These are phyloP conservation scores for Myriosclerotinia scirpicola DNA, from an alignment of 2,329 filamentous ascomycete species.

Conservation along the genomic window DNA sequence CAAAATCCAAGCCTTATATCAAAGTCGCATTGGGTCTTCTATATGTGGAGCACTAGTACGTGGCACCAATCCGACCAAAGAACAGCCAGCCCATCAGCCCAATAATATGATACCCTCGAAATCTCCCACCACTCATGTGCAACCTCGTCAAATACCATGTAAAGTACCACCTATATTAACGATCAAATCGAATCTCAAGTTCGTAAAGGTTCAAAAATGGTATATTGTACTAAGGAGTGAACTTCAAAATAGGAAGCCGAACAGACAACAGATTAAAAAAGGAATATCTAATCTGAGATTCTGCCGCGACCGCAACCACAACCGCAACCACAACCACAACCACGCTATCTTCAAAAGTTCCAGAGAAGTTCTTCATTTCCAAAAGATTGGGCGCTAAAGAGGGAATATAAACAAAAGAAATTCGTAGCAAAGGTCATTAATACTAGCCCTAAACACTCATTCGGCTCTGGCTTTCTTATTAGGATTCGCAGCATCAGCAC, in stretches of 20 bases:
- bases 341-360: neutral
- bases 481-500: slow-evolving; percentile 31
- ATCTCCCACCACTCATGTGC: neutral
- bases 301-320: neutral
- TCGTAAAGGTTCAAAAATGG: neutral
- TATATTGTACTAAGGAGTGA: slow-evolving; percentile 15
- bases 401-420: slow-evolving; percentile 24
- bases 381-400: neutral
- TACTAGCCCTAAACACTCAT: slow-evolving; percentile 11
- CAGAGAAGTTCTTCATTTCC: neutral
- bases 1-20: neutral
- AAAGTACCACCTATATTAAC: neutral
- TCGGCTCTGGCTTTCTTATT: slow-evolving; percentile 31
- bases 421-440: slow-evolving; percentile 19
- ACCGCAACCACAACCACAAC: neutral
- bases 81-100: neutral
- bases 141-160: neutral
- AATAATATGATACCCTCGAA: neutral
- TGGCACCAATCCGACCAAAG: slow-evolving; percentile 2
- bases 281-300: neutral
- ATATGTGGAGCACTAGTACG: neutral
- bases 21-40: neutral
- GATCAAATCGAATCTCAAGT: neutral
- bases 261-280: neutral
- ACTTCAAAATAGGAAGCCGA: neutral